Evolutionary conservation across 768 basidiomycete genomes (phyloP).

Genomic region (Pulveroboletus sp.): DNA sequence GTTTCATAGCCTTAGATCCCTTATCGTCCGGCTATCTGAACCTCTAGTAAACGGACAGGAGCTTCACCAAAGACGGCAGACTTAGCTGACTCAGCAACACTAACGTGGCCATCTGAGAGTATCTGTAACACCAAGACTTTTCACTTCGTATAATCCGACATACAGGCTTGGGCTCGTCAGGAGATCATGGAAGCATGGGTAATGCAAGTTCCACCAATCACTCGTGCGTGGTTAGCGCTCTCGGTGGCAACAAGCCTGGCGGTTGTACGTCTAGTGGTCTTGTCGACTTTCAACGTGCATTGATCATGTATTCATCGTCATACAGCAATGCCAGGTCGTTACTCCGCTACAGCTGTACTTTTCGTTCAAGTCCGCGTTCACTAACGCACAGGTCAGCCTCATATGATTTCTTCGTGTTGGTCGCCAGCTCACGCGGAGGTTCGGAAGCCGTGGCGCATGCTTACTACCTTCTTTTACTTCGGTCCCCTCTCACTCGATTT

Average conservation of each 20-base stretch:
- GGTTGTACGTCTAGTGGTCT: constrained; percentile 58
- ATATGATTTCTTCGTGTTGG: neutral
- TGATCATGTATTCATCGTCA: constrained; percentile 4
- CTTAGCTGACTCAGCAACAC: constrained; percentile 18
- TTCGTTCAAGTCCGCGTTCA: constrained; percentile 80
- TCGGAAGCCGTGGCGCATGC: constrained; percentile 74
- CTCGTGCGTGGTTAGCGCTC: constrained; percentile 78
- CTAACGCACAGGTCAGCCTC: constrained; percentile 60
- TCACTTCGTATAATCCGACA: neutral
- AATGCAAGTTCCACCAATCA: constrained; percentile 86
- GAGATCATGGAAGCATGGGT: constrained; percentile 83
- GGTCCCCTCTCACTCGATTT: constrained; percentile 91
- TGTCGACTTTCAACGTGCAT: neutral
- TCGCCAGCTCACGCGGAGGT: constrained; percentile 10
- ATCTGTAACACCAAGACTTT: too few species aligned
- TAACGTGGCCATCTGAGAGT: constrained; percentile 10
- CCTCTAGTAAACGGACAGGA: too few species aligned
- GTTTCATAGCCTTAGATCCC: too few species aligned
- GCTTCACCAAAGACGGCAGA: neutral
- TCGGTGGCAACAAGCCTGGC: constrained; percentile 79
- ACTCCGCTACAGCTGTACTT: constrained; percentile 92
- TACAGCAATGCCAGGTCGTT: constrained; percentile 87
- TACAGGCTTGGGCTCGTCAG: constrained; percentile 4
- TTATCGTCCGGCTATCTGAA: too few species aligned
- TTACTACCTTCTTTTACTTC: constrained; percentile 95